Base-by-base conservation (phyloP, 495 filamentous ascomycete genomes). In the Entonaema liquescens region DNA sequence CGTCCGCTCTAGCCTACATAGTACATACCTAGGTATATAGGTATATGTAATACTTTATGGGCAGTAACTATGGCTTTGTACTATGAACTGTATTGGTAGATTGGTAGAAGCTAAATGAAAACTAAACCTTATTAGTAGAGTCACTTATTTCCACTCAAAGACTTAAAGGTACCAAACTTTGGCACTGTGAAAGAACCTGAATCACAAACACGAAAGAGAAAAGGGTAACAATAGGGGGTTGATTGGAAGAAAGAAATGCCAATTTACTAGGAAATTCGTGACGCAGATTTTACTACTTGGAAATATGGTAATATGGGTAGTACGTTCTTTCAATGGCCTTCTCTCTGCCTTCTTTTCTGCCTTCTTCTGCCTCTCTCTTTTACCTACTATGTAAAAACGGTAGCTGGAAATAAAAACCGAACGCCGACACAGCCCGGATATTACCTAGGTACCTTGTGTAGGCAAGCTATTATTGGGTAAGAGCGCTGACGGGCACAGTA, bases 121-220 rank as follows among this genome's bases (percentile, higher is more conserved):
- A 42, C 67, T 71, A 74, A 71, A 58, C 58, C 59, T 58, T 65
- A 68, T 68, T 74, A 65, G 64, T 68, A 60, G 59, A 72, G 44
- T 72, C 21, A 72, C 69, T 58, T 70, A 57, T 60, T 54, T 67
- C 49, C 35, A 44, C 53, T 52, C 57, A 71, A 63, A 70, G 60
- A 1, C 21, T 47, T 38, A 21, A 55, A 26, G 35, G 36, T 56
- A n/a, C 35, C 31, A 21, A 40, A 17, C 33, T 52, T 44, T 58
- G 52, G 42, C 68, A 71, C 68, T 71, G 68, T 71, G 68, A 67
- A 71, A 71, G 68, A 59, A 64, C 23, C 56, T 59, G 35, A 59
- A 52, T 17, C 40, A 55, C 42, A 38, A 62, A 62, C 53, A 36
- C 29, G 17, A 28, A 13, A 56, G 26, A 59, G 38, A 44, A 66